Evolutionary conservation across 768 basidiomycete species (phyloP).

Genomic region (Rhodosporidiobolus sp.): DNA sequence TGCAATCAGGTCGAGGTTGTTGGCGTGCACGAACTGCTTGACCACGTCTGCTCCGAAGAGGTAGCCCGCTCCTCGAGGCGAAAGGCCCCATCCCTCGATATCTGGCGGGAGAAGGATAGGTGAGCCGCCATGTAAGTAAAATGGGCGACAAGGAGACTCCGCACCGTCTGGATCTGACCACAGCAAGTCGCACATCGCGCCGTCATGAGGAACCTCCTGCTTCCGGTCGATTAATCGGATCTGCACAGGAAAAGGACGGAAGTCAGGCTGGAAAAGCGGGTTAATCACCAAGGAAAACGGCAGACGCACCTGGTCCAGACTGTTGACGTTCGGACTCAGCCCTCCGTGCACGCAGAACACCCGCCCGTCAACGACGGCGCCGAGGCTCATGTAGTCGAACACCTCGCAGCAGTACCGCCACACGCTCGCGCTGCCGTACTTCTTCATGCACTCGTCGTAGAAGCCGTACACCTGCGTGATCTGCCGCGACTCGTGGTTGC

Average conservation of each 20-base stretch:
- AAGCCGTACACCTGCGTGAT: constrained; percentile 72
- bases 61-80: constrained; percentile 95
- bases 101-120: constrained; percentile 54
- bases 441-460: constrained; percentile 87
- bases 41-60: constrained; percentile 91
- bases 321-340: constrained; percentile 79
- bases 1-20: constrained; percentile 90
- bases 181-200: constrained; percentile 96
- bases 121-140: background rate
- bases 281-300: background rate
- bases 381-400: constrained; percentile 92
- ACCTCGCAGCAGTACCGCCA: constrained; percentile 99
- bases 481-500: constrained; percentile 96
- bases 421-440: constrained; percentile 88
- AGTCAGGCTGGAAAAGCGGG: constrained; percentile 3
- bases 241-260: constrained; percentile 47
- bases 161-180: constrained; percentile 98
- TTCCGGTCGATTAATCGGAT: constrained; percentile 92
- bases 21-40: constrained; percentile 81
- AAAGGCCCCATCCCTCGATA: constrained; percentile 90
- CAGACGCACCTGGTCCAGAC: constrained; percentile 73
- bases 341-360: constrained; percentile 98
- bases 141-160: constrained; percentile 37
- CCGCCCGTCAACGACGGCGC: constrained; percentile 92
- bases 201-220: constrained; percentile 97